These are phyloP conservation scores for Fusarium pseudocircinatum DNA, from an alignment of 2,329 filamentous ascomycete genomes.

Conservation along the genomic window DNA sequence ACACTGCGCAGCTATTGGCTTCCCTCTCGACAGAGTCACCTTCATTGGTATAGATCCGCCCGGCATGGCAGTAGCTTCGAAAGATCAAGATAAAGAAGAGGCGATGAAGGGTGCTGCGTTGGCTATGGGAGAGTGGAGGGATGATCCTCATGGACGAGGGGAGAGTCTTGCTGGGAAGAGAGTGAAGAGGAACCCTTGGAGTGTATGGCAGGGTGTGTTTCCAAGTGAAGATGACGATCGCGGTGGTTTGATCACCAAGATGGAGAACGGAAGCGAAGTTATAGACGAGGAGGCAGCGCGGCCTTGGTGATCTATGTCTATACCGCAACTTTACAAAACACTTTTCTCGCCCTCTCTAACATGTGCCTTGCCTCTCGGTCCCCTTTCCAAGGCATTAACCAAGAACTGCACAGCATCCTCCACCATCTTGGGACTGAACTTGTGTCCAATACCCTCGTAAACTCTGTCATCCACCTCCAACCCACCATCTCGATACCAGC, in stretches of 20 bases:
- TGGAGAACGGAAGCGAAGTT: constrained; percentile 50
- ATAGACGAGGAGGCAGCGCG: constrained; percentile 51
- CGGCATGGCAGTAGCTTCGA: constrained; percentile 47
- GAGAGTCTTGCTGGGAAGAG: constrained; percentile 59
- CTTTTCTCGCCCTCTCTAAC: constrained; percentile 46
- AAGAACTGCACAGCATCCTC: constrained; percentile 73
- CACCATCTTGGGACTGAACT: constrained; percentile 75
- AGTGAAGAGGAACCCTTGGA: constrained; percentile 60
- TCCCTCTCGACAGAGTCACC: constrained; percentile 54
- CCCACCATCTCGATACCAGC: constrained; percentile 65
- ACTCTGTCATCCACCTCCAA: constrained; percentile 71
- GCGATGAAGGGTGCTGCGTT: constrained; percentile 55
- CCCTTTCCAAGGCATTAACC: constrained; percentile 54
- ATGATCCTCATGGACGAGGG: constrained; percentile 63
- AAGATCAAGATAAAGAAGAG: constrained; percentile 46
- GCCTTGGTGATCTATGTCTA: constrained; percentile 50
- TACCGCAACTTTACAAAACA: constrained; percentile 30
- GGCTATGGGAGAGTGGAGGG: constrained; percentile 59
- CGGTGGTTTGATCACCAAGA: constrained; percentile 52
- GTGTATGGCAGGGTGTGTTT: constrained; percentile 57
- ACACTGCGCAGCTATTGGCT: constrained; percentile 72
- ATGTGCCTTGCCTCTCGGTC: constrained; percentile 37
- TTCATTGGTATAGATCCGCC: constrained; percentile 75
- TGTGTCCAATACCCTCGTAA: constrained; percentile 75
- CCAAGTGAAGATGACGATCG: constrained; percentile 44